phyloP scores from a whole-genome alignment of 1,284 basidiomycete genomes.

The Rhodofomes roseus region DNA sequence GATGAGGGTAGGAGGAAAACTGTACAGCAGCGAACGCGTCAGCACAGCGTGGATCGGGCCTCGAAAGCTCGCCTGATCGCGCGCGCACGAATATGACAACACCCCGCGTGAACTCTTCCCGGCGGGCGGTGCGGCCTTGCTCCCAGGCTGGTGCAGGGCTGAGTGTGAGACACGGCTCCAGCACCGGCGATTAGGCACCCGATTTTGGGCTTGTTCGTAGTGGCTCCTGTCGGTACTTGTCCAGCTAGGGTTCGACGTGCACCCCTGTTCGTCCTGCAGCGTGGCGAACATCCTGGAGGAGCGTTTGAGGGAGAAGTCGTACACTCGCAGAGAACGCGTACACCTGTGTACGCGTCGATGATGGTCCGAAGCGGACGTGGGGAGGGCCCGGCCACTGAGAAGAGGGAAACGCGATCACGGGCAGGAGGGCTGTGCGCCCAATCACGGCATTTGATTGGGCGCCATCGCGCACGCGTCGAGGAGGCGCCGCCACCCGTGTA shows the following conservation, averaged over 20 bases:
- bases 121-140: too few relatives aligned
- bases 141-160: too few relatives aligned
- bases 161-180: not conserved
- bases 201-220: not conserved
- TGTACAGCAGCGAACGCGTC: too few relatives aligned
- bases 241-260: not conserved
- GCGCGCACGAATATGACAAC: too few relatives aligned
- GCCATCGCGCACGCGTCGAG: not conserved
- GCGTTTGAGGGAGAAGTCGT: too few relatives aligned
- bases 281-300: not conserved
- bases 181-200: not conserved
- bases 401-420: not conserved
- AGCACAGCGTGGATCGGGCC: too few relatives aligned
- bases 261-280: not conserved
- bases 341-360: not conserved
- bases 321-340: not conserved
- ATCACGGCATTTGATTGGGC: not conserved
- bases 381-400: too few relatives aligned
- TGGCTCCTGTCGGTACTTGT: not conserved
- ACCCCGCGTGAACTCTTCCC: not conserved
- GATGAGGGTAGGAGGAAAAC: too few relatives aligned
- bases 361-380: not conserved
- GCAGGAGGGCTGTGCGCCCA: not conserved
- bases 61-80: too few relatives aligned
- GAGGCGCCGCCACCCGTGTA: not conserved